Evolutionary conservation across 208 protist species (phyloP).

Genomic region (Acanthamoeba lenticulata): DNA sequence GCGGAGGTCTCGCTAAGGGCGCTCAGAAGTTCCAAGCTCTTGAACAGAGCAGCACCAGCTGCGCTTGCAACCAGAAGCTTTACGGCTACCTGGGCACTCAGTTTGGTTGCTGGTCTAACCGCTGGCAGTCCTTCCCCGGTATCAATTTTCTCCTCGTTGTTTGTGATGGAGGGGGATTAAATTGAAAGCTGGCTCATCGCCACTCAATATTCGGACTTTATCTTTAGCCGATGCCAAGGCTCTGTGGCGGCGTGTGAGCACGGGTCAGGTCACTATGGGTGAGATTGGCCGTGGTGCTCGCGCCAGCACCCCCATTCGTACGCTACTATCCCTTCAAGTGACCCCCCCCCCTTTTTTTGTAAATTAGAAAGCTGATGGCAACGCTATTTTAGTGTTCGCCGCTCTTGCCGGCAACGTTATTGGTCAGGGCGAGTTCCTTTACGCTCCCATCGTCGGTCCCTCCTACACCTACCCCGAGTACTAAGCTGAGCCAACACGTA

Average conservation of each 20-base stretch:
- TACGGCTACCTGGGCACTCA: constrained; percentile 56
- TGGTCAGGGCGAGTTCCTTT: constrained; percentile 57
- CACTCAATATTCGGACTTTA: background rate
- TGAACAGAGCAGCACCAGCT: background rate
- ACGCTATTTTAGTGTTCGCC: background rate
- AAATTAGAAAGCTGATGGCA: no score
- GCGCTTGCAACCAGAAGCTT: constrained; percentile 48
- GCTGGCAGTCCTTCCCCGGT: constrained; percentile 36
- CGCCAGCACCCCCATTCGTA: constrained; percentile 59
- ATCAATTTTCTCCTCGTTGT: background rate
- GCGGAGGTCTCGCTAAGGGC: constrained; percentile 33
- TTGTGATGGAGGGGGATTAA: no score
- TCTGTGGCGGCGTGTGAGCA: constrained; percentile 25
- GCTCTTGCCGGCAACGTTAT: constrained; percentile 60
- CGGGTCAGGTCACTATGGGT: constrained; percentile 48
- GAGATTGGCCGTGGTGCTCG: constrained; percentile 28
- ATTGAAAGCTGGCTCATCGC: no score
- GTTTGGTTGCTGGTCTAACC: constrained; percentile 31
- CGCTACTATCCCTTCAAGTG: background rate
- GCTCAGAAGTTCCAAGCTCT: constrained; percentile 42
- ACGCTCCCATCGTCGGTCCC: constrained; percentile 46
- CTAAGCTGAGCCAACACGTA: background rate
- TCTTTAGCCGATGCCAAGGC: constrained; percentile 50
- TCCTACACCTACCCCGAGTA: constrained; percentile 65
- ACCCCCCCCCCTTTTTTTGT: no score